Evolutionary conservation across 768 basidiomycete genomes (phyloP).

Genomic region (Ramaria sp.): DNA sequence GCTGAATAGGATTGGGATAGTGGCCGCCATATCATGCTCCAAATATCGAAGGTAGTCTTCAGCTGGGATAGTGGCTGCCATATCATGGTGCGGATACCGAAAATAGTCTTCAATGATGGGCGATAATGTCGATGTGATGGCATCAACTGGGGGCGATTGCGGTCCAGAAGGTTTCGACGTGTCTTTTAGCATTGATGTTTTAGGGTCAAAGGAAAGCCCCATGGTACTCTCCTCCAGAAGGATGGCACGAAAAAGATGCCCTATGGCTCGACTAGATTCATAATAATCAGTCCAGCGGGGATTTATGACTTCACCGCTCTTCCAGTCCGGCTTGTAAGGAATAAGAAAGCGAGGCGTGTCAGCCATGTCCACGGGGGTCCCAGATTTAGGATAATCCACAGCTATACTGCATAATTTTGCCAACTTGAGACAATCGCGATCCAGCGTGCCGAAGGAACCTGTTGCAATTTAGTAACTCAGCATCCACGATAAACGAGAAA

Average conservation of each 20-base stretch:
- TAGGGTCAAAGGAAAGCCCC: neutral
- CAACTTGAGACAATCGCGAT: slow-evolving; percentile 44
- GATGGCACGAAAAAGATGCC: slow-evolving; percentile 59
- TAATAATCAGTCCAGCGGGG: slow-evolving; percentile 60
- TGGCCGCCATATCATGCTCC: neutral
- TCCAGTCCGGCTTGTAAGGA: slow-evolving; percentile 72
- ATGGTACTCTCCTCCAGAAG: slow-evolving; percentile 21
- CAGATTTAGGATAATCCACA: slow-evolving; percentile 76
- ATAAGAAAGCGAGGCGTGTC: slow-evolving; percentile 46
- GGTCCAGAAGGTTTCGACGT: neutral
- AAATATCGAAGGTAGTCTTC: neutral
- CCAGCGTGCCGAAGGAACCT: slow-evolving; percentile 37
- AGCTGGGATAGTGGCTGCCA: neutral
- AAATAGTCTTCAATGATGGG: neutral
- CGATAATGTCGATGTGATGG: neutral
- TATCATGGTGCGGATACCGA: neutral
- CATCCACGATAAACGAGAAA: neutral
- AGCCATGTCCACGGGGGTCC: slow-evolving; percentile 48
- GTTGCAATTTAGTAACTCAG: neutral
- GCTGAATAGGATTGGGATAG: slow-evolving; percentile 26
- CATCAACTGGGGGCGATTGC: neutral
- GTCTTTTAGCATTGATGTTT: neutral
- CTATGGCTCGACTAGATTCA: slow-evolving; percentile 57
- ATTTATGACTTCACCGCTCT: slow-evolving; percentile 41
- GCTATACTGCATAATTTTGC: slow-evolving; percentile 56